Evolutionary conservation across 805 yeast species (phyloP), one percentile per base, ranked within the genome.

Genomic region (Candida awuae): DNA sequence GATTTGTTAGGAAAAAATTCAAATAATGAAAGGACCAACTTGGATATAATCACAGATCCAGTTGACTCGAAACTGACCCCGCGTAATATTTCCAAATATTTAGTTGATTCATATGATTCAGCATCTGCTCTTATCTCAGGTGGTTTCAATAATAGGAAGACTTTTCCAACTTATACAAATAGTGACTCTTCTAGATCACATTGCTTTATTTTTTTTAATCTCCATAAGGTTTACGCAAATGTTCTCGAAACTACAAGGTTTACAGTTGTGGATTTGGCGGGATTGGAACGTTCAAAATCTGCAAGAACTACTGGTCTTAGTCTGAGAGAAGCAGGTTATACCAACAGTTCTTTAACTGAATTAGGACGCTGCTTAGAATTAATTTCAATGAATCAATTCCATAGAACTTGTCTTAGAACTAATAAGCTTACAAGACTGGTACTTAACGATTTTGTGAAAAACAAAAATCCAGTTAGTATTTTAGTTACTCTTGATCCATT

Each of bases 201-300:
- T 47, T 64, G 73, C n/a, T 70, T 74, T 46, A 56, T 68, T 3
- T 63, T 66, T 38, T 58, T 73, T 14, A 41, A 48, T 30, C 28
- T 48, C 28, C 47, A 41, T 44, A 16, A 46, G 21, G 9, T 46
- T 8, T 43, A 45, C 38, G 58, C 59, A 18, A 37, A 35, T 15
- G 34, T 48, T 33, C 29, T 56, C 2, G 51, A 40, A 38, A 43
- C 60, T 2, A 52, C 71, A 5, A 60, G 73, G 34, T 54, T 74
- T 20, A 67, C 72, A 0, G 52, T 75, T 30, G 72, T 71, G 0
- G 79, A 75, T 46, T 48, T 75, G 15, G 76, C 78, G 2, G 58
- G 78, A 1, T 61, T 73, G 8, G 78, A 74, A 51, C 60, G 77
- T 47, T 60, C 70, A 8, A 70, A 68, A 41, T 44, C 58, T 10